Evolutionary conservation across 495 filamentous ascomycete species (phyloP), one percentile per base, ranked within the genome.

Genomic region (Xylaria bambusicola): DNA sequence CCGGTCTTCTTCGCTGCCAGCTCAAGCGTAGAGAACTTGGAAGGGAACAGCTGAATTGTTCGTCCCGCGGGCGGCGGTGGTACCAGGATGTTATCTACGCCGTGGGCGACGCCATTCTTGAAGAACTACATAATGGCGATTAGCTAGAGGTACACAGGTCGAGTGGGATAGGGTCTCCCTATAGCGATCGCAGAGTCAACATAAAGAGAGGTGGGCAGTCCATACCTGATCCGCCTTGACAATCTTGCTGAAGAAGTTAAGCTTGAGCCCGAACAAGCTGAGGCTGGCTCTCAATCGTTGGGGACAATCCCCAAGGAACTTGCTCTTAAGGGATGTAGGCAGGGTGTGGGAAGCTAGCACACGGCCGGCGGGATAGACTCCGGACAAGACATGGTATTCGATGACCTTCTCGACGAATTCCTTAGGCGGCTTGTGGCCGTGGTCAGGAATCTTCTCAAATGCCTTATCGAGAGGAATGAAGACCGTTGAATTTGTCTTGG

Each of bases 71-170:
- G 69, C 0, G 88, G 87, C 10, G 92, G 93, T 8, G 90, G 91
- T 27, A 93, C 62, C 27, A 97, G 80, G 54, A 93, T 73, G 56
- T 68, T 73, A 74, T 90, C 82, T 53, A 96, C 70, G 54, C 80
- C 86, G 76, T 96, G 92, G 68, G 96, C 83, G 6, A 94, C 73
- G 49, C 92, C 92, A 73, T 96, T 96, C 44, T 81, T 82, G 53
- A 60, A 56, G 26, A 54, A 24, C 68, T 70, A 10, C 26, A 2
- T 8, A 9, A 31, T 7, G 8, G 9, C 9, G 46, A 44, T 58
- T 41, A 58, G 36, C 9, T 26, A 3, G 6, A 21, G 15, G 31
- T 56, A 15, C 6, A 21, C 12, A 35, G 38, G 26, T 3, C 27
- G 6, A 29, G 75, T 81, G 64, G 78, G 77, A 79, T 84, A 44